Base-by-base conservation (phyloP, 495 filamentous ascomycete species). In the Physcia stellaris region DNA sequence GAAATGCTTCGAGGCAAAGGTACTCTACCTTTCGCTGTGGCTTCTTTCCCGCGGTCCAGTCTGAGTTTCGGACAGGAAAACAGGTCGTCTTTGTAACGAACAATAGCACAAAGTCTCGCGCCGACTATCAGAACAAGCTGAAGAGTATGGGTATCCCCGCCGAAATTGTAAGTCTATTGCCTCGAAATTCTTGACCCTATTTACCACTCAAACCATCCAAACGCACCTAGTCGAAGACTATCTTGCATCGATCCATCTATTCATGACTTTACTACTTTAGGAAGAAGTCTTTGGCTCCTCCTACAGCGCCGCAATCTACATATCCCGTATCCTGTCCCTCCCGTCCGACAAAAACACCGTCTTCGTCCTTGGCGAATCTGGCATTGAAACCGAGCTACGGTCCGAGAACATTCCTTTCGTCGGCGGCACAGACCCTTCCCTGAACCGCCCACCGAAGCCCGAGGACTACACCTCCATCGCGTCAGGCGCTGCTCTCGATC, bases 251-350 rank as follows among this genome's bases (percentile, higher is more conserved):
- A 24, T 41, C 22, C 15, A 33, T 6, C 41, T 39, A 43, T 28
- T 45, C 26, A 28, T 1, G 42, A 29, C 0, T 16, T 13, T n/a
- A 19, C 1, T 9, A n/a, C 7, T 1, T 28, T 47, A 79, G 75
- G 83, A 95, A 57, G 92, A 99, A 62, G 82, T 98, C 52, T 96
- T 96, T 59, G 84, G 80, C 41, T 95, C 87, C 18, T 79, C 86
- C 40, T 98, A 96, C 70, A 90, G 83, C 51, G 71, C 88, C 33
- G 85, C 90, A 39, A 79, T 96, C 55, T 98, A 96, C 67, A 94
- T 98, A 56, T 84, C 86, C 1, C 82, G 86, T 42, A 90, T 96
- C 54, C 68, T 96, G 32, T 66, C 77, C 31, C 75, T 94, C 17
- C 74, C 79, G 4, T 53, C 69, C 7, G 73, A 76, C 35, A 80